A percentile compares a stretch with the other conserved stretches of the same genome.
phyloP scores from a whole-genome alignment of 2,329 filamentous ascomycete genomes.

The Claviceps purpurea region DNA sequence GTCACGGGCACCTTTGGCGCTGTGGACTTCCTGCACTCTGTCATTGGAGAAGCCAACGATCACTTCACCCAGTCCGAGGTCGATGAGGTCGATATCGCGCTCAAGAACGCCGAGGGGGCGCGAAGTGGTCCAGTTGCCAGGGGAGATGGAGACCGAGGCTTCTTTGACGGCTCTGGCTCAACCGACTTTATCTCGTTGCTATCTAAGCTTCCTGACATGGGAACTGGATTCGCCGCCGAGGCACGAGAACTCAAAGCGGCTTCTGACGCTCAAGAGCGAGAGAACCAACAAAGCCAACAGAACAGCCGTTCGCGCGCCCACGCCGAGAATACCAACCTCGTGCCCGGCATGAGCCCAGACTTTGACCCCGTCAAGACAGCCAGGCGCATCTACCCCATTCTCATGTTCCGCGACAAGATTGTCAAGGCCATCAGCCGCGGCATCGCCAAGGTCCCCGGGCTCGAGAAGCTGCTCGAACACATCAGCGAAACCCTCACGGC shows the following conservation, averaged over 20 bases:
- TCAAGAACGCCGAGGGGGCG: constrained; percentile 52
- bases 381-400: constrained; percentile 82
- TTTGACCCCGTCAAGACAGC: constrained; percentile 70
- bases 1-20: constrained; percentile 65
- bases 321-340: constrained; percentile 38
- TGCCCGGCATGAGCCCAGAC: constrained; percentile 60
- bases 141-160: constrained; percentile 24
- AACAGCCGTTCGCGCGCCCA: constrained; percentile 12
- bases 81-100: constrained; percentile 62
- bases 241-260: constrained; percentile 47
- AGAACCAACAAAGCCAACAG: constrained; percentile 36
- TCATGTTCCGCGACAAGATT: constrained; percentile 87
- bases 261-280: constrained; percentile 50
- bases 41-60: constrained; percentile 63
- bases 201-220: constrained; percentile 59
- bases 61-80: constrained; percentile 78
- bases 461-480: constrained; percentile 82
- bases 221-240: constrained; percentile 51
- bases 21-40: constrained; percentile 74
- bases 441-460: constrained; percentile 81
- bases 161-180: constrained; percentile 26
- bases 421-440: constrained; percentile 74
- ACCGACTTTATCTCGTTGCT: constrained; percentile 59
- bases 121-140: constrained; percentile 21
- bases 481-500: constrained; percentile 87